Percentiles rank a stretch among this genome's conserved stretches.
Conservation (phyloP, 768 basidiomycete species). For the Amanita rimosa region DNA sequence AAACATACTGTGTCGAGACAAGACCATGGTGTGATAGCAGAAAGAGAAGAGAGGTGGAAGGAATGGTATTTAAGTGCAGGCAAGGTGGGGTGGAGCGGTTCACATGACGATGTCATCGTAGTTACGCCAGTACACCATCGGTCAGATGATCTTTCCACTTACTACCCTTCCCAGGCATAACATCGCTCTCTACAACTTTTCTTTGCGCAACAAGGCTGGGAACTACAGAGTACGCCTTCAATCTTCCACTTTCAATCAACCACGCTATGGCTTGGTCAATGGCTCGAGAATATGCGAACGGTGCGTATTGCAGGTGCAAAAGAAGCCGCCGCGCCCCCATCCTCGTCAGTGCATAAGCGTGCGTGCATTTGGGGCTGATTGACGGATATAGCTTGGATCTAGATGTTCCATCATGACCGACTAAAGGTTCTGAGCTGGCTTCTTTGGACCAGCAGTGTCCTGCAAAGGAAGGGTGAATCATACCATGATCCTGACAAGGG, state of each 20-base stretch:
- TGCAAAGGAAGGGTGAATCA: slow-evolving; percentile 14
- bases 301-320: slow-evolving; percentile 44
- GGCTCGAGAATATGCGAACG: slow-evolving; percentile 69
- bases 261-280: slow-evolving; percentile 66
- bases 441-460: slow-evolving; percentile 80
- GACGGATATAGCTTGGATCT: slow-evolving; percentile 43
- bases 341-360: slow-evolving; percentile 55
- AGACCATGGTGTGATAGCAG: neutral
- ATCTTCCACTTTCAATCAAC: slow-evolving; percentile 43
- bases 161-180: slow-evolving; percentile 39
- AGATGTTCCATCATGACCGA: slow-evolving; percentile 4
- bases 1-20: slow-evolving; percentile 6
- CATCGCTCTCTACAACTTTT: slow-evolving; percentile 47
- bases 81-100: neutral
- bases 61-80: neutral
- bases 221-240: slow-evolving; percentile 54
- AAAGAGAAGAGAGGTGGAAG: neutral
- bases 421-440: slow-evolving; percentile 28
- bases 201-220: slow-evolving; percentile 60
- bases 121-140: slow-evolving; percentile 31
- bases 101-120: neutral
- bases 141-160: slow-evolving; percentile 41
- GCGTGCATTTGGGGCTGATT: slow-evolving; percentile 54
- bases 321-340: slow-evolving; percentile 51
- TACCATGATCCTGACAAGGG: neutral